Conservation (phyloP, 2,329 filamentous ascomycete genomes). For the Annulohypoxylon truncatum region DNA sequence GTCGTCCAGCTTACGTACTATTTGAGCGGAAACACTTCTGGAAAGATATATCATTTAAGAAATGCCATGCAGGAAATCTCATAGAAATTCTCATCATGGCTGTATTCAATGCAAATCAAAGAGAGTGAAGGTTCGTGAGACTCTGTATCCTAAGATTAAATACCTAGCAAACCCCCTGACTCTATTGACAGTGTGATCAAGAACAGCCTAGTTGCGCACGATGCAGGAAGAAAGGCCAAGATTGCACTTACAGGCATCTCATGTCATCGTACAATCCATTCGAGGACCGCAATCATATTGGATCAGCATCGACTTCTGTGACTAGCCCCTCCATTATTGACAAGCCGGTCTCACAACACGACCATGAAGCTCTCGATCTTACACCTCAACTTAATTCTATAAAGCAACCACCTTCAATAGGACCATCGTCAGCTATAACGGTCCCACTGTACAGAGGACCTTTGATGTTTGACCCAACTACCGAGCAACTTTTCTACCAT, state of each 20-base stretch:
- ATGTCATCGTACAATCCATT: conserved; percentile 21
- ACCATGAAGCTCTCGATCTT: not conserved
- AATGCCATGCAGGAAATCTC: conserved; percentile 19
- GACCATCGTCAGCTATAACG: not conserved
- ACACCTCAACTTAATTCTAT: not conserved
- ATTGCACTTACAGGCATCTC: conserved; percentile 18
- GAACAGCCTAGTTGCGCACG: conserved; percentile 8
- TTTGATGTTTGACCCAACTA: not conserved
- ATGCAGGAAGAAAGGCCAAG: conserved; percentile 10
- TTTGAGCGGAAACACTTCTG: too few species aligned
- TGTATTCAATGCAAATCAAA: conserved; percentile 22
- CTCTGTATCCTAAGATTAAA: not conserved
- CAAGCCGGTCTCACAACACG: not conserved
- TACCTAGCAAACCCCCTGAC: not conserved
- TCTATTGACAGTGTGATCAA: conserved; percentile 8
- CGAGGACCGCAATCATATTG: not conserved
- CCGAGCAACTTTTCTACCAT: conserved; percentile 12
- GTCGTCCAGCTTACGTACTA: too few species aligned
- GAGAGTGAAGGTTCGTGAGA: conserved; percentile 12
- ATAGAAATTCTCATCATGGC: conserved; percentile 23
- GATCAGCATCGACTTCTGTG: not conserved
- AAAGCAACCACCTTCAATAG: not conserved
- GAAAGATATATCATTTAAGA: not conserved
- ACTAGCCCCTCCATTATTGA: too few species aligned
- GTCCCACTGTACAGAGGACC: not conserved